phyloP scores from a whole-genome alignment of 148 eudicot species.

The Chenopodium album region DNA sequence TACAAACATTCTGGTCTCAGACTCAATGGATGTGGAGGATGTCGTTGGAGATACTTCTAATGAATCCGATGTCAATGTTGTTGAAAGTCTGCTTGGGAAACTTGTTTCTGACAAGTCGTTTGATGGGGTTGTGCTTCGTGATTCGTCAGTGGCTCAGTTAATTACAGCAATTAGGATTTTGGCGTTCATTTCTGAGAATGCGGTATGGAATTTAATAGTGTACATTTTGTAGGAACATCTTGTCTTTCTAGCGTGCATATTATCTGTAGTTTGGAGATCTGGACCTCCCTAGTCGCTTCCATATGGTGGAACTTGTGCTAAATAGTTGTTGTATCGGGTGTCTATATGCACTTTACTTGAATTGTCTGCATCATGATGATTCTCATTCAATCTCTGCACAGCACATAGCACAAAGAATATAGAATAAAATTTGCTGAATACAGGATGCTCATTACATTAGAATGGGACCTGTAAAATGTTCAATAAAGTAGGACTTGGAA shows the following conservation, averaged over 20 bases:
- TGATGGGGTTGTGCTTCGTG: constrained; percentile 82
- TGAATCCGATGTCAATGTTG: constrained; percentile 68
- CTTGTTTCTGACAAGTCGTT: constrained; percentile 80
- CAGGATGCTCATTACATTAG: background rate
- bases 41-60: constrained; percentile 62
- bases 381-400: background rate
- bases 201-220: constrained; percentile 45
- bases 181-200: constrained; percentile 79
- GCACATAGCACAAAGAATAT: background rate
- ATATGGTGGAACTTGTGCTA: background rate
- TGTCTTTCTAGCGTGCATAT: background rate
- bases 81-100: constrained; percentile 88
- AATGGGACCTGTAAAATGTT: background rate
- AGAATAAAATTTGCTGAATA: background rate
- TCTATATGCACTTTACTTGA: background rate
- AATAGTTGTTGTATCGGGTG: background rate
- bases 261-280: background rate
- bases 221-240: background rate
- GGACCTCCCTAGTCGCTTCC: background rate
- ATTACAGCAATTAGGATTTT: constrained; percentile 89
- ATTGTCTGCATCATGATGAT: background rate
- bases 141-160: constrained; percentile 85
- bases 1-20: constrained; percentile 73
- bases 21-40: constrained; percentile 75
- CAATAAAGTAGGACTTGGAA: background rate